A percentile compares a stretch with the other conserved stretches of the same genome.
Conservation (phyloP, 1,284 basidiomycete species). For the Ganoderma multipileum region DNA sequence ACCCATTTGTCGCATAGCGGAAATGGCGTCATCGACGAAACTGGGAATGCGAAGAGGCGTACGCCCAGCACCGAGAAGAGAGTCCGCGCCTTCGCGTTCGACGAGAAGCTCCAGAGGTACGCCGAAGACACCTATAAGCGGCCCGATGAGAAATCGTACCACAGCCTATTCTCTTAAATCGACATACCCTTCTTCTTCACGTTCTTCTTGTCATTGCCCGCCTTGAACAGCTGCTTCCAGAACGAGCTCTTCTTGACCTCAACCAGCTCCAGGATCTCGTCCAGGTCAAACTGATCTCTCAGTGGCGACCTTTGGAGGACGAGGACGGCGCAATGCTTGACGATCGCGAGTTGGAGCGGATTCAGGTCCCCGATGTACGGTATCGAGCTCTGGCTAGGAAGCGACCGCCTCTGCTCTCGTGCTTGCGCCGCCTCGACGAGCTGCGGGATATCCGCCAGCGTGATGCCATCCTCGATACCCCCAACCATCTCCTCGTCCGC, state of each 20-base stretch:
- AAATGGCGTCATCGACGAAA: slow-evolving; percentile 97
- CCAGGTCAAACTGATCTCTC: slow-evolving; percentile 85
- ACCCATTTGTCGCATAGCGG: slow-evolving; percentile 99
- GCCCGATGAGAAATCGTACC: neutral
- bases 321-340: slow-evolving; percentile 92
- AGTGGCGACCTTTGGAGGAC: slow-evolving; percentile 81
- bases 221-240: slow-evolving; percentile 97
- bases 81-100: slow-evolving; percentile 96
- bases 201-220: slow-evolving; percentile 85
- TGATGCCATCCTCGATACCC: slow-evolving; percentile 82
- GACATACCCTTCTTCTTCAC: slow-evolving; percentile 88
- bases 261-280: slow-evolving; percentile 93
- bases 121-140: slow-evolving; percentile 78
- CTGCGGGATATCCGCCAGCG: slow-evolving; percentile 96
- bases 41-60: slow-evolving; percentile 90
- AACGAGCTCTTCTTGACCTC: slow-evolving; percentile 94
- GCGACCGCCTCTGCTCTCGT: slow-evolving; percentile 81
- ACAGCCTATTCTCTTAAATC: neutral
- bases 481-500: slow-evolving; percentile 37
- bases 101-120: slow-evolving; percentile 94
- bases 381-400: slow-evolving; percentile 77
- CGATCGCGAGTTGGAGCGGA: slow-evolving; percentile 86
- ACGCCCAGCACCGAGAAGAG: slow-evolving; percentile 88
- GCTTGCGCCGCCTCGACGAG: slow-evolving; percentile 92
- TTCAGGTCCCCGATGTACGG: slow-evolving; percentile 88